These are phyloP conservation scores for Marasmius tenuissimus DNA, from an alignment of 1,284 basidiomycete genomes.

Conservation along the genomic window DNA sequence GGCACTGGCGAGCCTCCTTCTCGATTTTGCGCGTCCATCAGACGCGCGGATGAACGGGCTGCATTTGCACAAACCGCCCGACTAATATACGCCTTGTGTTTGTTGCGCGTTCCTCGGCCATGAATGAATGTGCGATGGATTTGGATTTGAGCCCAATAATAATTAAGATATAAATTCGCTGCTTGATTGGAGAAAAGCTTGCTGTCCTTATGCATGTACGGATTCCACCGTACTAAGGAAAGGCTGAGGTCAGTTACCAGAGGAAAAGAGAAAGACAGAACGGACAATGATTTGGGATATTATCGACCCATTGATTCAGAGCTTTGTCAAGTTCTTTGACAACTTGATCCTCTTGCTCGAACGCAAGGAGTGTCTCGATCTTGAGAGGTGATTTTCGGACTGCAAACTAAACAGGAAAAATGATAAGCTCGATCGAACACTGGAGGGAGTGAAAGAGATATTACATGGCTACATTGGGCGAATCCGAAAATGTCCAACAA, in stretches of 20 bases:
- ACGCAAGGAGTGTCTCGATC: constrained; percentile 15
- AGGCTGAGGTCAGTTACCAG: background rate
- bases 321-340: constrained; percentile 64
- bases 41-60: constrained; percentile 7
- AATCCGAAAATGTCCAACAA: constrained; percentile 65
- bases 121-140: constrained; percentile 59
- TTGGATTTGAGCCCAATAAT: constrained; percentile 4
- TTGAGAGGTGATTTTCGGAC: constrained; percentile 26
- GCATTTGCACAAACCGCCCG: constrained; percentile 54
- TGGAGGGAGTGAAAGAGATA: constrained; percentile 26
- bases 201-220: constrained; percentile 40
- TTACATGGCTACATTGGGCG: constrained; percentile 56
- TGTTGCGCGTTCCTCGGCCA: constrained; percentile 40
- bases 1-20: background rate
- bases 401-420: constrained; percentile 29
- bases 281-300: constrained; percentile 56
- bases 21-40: background rate
- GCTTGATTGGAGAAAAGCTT: constrained; percentile 15
- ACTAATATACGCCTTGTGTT: constrained; percentile 50
- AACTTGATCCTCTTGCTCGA: constrained; percentile 52
- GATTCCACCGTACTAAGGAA: constrained; percentile 55
- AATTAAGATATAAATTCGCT: background rate
- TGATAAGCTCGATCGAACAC: background rate
- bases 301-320: constrained; percentile 66
- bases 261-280: background rate